Evolutionary conservation across 208 protist species (phyloP), one percentile per base, ranked within the genome.

Genomic region (Wallacemonas sp.): DNA sequence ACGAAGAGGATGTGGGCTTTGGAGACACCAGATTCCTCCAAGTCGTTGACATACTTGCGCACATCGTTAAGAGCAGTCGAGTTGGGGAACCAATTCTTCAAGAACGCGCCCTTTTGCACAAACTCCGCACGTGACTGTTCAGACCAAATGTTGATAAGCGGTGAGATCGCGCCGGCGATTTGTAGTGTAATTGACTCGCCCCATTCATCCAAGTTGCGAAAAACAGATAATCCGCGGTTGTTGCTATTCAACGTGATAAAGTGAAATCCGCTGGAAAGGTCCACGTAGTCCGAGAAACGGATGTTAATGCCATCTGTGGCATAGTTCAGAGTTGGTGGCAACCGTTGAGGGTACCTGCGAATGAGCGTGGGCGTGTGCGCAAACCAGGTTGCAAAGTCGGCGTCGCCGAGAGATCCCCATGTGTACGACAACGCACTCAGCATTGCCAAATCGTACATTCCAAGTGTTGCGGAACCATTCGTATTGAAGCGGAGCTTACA

Each of bases 241-340:
- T 96, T 94, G 19, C 77, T 75, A 53, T 93, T 92, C 54, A 96
- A 76, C 21, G 86, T 94, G 51, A 96, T 84, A 69, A 96, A 77
- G 68, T 94, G 88, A 55, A 78, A 93, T 41, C 84, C 76, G 38
- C 33, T 84, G 22, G 68, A 75, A 19, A 88, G 44, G 65, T 96
- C 88, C 0, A 86, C 76, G 58, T 88, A 96, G 59, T 93, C 80
- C 14, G 79, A 89, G 69, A 93, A 96, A 24, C 66, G 77, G 28
- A 96, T 77, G 61, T 66, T 46, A 33, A 84, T 80, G 26, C 79
- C 79, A 63, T 86, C 70, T 0, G 79, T 91, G 24, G 82, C 79
- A 28, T 87, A 80, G 51, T 90, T 84, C 17, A 83, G 72, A n/a
- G 72, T 86, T n/a, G 70, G 79, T 12, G 85, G 87, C 11, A 93